A percentile compares a stretch with the other conserved stretches of the same genome.
These are phyloP conservation scores for Medicago truncatula DNA, from an alignment of 306 rosid species.

Conservation along the genomic window DNA sequence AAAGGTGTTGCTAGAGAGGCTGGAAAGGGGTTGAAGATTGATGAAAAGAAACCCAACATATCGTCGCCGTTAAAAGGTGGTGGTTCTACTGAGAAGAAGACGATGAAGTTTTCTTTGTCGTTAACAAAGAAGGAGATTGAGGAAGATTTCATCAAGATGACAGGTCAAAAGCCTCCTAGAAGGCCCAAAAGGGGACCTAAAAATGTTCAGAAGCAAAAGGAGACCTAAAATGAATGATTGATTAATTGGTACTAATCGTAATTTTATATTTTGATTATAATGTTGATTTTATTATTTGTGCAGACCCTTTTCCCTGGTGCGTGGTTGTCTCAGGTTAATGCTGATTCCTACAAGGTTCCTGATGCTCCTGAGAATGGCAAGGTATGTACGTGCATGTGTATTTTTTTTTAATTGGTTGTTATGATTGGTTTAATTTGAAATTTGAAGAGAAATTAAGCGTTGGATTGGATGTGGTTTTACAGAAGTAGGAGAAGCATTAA, in stretches of 20 bases:
- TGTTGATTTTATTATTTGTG: background rate
- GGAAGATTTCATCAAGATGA: slow-evolving; percentile 70
- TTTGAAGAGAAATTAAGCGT: slow-evolving; percentile 8
- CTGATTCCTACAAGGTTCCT: slow-evolving; percentile 67
- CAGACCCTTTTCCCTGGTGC: slow-evolving; percentile 75
- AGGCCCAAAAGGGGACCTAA: slow-evolving; percentile 75
- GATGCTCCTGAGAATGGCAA: slow-evolving; percentile 63
- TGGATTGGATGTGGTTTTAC: slow-evolving; percentile 25
- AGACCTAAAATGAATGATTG: slow-evolving; percentile 56
- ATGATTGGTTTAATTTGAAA: slow-evolving; percentile 12
- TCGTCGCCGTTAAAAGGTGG: no score
- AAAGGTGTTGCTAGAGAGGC: slow-evolving; percentile 47
- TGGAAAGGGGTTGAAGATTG: slow-evolving; percentile 60
- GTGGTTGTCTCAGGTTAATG: slow-evolving; percentile 72
- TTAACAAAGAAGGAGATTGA: slow-evolving; percentile 80
- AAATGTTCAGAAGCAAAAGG: slow-evolving; percentile 65
- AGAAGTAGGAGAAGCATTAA: slow-evolving; percentile 54
- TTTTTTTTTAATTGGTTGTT: background rate
- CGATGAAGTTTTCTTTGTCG: slow-evolving; percentile 57
- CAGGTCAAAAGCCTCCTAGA: slow-evolving; percentile 77
- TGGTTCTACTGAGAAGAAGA: slow-evolving; percentile 37
- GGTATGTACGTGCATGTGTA: slow-evolving; percentile 45
- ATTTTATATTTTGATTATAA: background rate
- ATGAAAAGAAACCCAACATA: slow-evolving; percentile 48
- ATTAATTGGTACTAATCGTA: background rate